Percentiles rank a stretch among this genome's conserved stretches.
Evolutionary conservation across 139 green algal genomes (phyloP).

Genomic region (Coelastrella sp.): DNA sequence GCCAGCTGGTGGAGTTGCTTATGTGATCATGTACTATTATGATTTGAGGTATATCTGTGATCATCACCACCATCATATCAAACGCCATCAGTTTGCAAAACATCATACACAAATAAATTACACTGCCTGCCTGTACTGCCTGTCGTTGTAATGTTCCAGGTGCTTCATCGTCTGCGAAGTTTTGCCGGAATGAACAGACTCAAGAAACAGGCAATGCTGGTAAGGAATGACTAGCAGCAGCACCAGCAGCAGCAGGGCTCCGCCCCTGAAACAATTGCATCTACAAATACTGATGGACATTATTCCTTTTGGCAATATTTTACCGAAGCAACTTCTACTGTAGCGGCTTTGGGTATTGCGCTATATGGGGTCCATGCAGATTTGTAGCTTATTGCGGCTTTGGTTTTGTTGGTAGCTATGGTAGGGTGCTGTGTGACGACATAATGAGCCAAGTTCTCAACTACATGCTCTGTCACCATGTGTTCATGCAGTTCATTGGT

Average conservation of each 20-base stretch:
- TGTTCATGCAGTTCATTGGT: conserved; percentile 28
- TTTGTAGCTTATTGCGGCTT: conserved; percentile 17
- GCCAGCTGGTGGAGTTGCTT: too few species aligned
- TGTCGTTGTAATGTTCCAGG: conserved; percentile 48
- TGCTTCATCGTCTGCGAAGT: conserved; percentile 81
- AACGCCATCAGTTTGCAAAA: background rate
- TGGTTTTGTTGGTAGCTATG: conserved; percentile 26
- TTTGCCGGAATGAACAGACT: conserved; percentile 91
- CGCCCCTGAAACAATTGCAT: background rate
- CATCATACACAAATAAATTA: background rate
- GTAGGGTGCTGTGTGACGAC: background rate
- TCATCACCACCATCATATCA: background rate
- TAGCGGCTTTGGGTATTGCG: background rate
- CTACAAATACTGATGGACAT: background rate
- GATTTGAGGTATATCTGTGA: too few species aligned
- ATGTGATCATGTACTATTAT: too few species aligned
- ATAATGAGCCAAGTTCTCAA: background rate
- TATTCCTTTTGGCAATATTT: conserved; percentile 9
- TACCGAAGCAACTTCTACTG: background rate
- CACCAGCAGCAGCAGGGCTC: background rate
- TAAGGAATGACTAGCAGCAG: background rate
- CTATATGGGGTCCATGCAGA: conserved; percentile 14
- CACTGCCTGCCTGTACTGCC: background rate
- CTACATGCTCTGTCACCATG: background rate
- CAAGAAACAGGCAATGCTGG: conserved; percentile 37